Conservation (phyloP, 495 filamentous ascomycete genomes). For the Penicillium daleae region DNA sequence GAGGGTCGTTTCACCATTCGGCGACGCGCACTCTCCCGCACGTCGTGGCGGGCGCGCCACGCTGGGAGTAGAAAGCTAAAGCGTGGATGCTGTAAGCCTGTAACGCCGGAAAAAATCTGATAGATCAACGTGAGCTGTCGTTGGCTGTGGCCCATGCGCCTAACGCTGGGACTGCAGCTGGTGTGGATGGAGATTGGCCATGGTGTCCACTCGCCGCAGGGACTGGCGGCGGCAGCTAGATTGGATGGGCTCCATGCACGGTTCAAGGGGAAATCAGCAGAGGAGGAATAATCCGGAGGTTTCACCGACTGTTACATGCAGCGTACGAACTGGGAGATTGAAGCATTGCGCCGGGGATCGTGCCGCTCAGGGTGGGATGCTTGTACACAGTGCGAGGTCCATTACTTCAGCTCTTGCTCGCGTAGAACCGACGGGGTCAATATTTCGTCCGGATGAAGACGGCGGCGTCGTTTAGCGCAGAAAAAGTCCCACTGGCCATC, state of each 20-base stretch:
- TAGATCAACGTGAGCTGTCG: constrained; percentile 43
- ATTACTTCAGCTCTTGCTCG: not conserved
- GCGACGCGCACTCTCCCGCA: constrained; percentile 19
- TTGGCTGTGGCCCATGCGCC: constrained; percentile 33
- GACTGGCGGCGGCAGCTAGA: constrained; percentile 30
- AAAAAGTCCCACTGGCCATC: not conserved
- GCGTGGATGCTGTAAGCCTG: constrained; percentile 13
- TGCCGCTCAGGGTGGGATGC: not conserved
- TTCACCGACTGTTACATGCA: too few relatives aligned
- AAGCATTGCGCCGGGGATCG: not conserved
- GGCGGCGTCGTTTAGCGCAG: constrained; percentile 2
- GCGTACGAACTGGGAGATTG: too few relatives aligned
- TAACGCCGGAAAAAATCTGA: constrained; percentile 30
- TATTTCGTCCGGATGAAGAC: not conserved
- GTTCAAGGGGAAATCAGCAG: constrained; percentile 3
- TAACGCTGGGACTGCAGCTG: constrained; percentile 21
- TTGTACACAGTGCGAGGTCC: too few relatives aligned
- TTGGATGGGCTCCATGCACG: constrained; percentile 17
- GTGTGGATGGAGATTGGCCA: constrained; percentile 20
- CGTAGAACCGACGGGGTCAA: too few relatives aligned
- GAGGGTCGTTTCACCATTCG: constrained; percentile 26
- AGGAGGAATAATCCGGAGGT: not conserved
- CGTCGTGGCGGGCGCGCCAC: constrained; percentile 19
- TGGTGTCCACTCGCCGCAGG: not conserved
- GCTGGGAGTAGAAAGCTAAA: constrained; percentile 15